Base-by-base conservation (phyloP, 2,329 filamentous ascomycete species). In the Lasiodiplodia gonubiensis region DNA sequence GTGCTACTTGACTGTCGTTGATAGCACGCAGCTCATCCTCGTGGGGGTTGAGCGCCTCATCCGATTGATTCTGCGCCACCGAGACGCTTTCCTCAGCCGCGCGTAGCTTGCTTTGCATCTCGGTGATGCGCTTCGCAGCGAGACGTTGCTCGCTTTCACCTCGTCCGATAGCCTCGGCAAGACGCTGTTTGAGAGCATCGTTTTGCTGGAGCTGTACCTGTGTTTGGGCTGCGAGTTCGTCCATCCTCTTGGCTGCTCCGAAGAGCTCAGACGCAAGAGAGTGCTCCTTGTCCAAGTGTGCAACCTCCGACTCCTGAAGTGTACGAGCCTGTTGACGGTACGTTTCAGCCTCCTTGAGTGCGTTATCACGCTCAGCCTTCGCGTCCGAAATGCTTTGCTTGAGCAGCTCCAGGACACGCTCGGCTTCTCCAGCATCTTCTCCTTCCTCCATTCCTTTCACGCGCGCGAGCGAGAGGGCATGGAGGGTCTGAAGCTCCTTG, bases 21-120 rank as follows among this genome's bases (percentile, higher is more conserved):
- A 98, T 82, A 25, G 86, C 83, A 21, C 87, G 83, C 46, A 97
- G 86, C 79, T 97, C 93, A 46, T 95, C 92, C 77, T 98, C 95
- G 75, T 97, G 93, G 59, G 89, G 89, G 52, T 87, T 82, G 67
- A 98, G 88, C 48, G 90, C 89, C 59, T 94, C 93, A 77, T 99
- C 95, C 0, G 93, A 94, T 23, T 91, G 87, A 67, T 92, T 90
- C 78, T 98, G 94, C 1, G 94, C 93, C 23, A 88, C 81, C 65
- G 96, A 85, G 25, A 99, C 87, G 72, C 90, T 88, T 69, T 98
- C 94, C 77, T 98, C 95, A 61, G 97, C 88, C 18, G 83, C 80
- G 73, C 91, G 92, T 67, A 99, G 89, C 68, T 89, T 90, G 69
- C 86, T 86, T 77, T 98, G 94, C 77, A 98, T 88, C 66, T 89